Evolutionary conservation across 805 yeast species (phyloP).

Genomic region (Yamadazyma akitaensis): DNA sequence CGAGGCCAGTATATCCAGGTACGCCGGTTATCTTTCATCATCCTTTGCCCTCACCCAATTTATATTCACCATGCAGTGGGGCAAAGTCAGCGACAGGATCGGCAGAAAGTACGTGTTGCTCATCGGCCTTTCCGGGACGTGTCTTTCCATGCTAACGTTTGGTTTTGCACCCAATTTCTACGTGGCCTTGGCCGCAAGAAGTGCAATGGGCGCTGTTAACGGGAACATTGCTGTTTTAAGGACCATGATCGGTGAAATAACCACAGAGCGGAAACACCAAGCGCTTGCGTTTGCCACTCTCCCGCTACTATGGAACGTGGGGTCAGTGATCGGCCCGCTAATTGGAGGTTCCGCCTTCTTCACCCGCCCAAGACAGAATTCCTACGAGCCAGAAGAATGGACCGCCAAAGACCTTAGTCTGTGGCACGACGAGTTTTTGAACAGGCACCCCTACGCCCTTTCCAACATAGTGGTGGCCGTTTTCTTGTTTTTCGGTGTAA

Average conservation of each 20-base stretch:
- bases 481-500: constrained; percentile 23
- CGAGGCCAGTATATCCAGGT: constrained; percentile 53
- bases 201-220: constrained; percentile 53
- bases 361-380: constrained; percentile 37
- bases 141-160: constrained; percentile 44
- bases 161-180: constrained; percentile 54
- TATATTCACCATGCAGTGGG: constrained; percentile 59
- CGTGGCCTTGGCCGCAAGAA: constrained; percentile 52
- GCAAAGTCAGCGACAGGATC: constrained; percentile 47
- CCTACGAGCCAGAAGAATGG: not conserved
- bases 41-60: constrained; percentile 62
- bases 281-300: constrained; percentile 60
- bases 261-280: constrained; percentile 54
- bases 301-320: constrained; percentile 61
- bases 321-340: constrained; percentile 59
- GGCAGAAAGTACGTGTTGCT: constrained; percentile 57
- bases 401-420: not conserved
- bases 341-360: constrained; percentile 50
- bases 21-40: constrained; percentile 61
- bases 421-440: constrained; percentile 26
- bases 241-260: constrained; percentile 60
- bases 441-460: constrained; percentile 35
- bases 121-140: constrained; percentile 52
- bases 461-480: constrained; percentile 34
- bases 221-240: constrained; percentile 66